phyloP scores from a whole-genome alignment of 2,329 filamentous ascomycete species.

The Colletotrichum sp. region DNA sequence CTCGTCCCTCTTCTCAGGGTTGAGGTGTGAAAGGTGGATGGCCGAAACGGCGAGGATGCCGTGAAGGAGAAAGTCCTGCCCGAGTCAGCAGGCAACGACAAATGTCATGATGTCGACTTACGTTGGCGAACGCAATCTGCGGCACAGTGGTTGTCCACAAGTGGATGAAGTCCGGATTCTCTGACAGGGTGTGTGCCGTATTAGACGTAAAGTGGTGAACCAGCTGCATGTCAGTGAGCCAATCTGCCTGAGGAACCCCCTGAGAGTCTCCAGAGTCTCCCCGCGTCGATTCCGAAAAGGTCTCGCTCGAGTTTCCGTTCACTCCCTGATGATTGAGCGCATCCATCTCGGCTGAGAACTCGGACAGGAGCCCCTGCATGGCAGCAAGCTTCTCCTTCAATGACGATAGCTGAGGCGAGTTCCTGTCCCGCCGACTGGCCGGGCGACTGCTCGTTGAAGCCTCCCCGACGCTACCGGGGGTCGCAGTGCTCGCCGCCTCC shows the following conservation, averaged over 20 bases:
- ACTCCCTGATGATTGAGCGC: background rate
- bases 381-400: constrained; percentile 8
- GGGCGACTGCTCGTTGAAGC: constrained; percentile 3
- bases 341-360: constrained; percentile 9
- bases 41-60: constrained; percentile 23
- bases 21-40: constrained; percentile 18
- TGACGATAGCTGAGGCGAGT: background rate
- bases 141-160: constrained; percentile 14
- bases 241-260: background rate
- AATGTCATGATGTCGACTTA: background rate
- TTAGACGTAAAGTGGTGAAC: constrained; percentile 11
- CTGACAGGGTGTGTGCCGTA: constrained; percentile 7
- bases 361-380: constrained; percentile 7
- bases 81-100: background rate
- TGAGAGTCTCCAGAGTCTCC: background rate
- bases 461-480: background rate
- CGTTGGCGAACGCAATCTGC: constrained; percentile 7
- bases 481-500: constrained; percentile 2
- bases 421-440: background rate
- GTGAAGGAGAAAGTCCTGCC: constrained; percentile 24
- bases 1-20: constrained; percentile 15
- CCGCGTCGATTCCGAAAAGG: background rate
- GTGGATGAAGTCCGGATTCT: constrained; percentile 10
- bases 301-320: background rate
- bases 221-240: constrained; percentile 12